Base-by-base conservation (phyloP, 345 rosid genomes). In the Populus nigra region DNA sequence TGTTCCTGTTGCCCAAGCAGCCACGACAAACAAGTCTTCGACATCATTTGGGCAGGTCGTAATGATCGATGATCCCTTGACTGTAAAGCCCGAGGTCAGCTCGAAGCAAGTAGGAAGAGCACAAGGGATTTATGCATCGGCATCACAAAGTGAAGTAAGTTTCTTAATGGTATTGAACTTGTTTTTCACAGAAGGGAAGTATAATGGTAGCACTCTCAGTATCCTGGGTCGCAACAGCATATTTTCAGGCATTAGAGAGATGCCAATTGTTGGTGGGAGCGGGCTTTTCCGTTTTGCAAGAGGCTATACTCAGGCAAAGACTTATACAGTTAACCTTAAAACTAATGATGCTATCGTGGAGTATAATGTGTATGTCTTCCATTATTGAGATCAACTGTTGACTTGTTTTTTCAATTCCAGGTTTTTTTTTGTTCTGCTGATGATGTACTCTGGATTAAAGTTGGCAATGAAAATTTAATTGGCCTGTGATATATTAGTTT, bases 281-380 rank as follows among this genome's bases (percentile, higher is more conserved):
- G 70, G 69, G 57, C 43, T 69, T 59, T 80, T 83, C 77, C 49
- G 81, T 31, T 77, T 82, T 43, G 78, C 83, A 4, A 55, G 74
- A 0, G 85, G 87, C 5, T 85, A 85, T 41, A 84, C 83, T 62
- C 76, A 69, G 83, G 83, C 81, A 31, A 78, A 53, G 73, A 83
- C 88, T 23, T 59, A 50, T 47, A 7, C 1, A 2, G 0, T 61
- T 12, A 72, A 83, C 43, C 1, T 49, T 4, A 73, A 61, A 27
- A 70, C 80, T 2, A 76, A 74, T 5, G 75, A 76, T 70, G 84
- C 83, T 13, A 35, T 78, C 23, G 84, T 81, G 45, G 84, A 83
- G 69, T 85, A 83, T 49, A 76, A 85, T 55, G 83, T 78, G 25
- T 83, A 57, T 53, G 88, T 83, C 9, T 65, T 83, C 18, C 59